Conservation (phyloP, 2,329 filamentous ascomycete species). For the Talaromyces sp. region DNA sequence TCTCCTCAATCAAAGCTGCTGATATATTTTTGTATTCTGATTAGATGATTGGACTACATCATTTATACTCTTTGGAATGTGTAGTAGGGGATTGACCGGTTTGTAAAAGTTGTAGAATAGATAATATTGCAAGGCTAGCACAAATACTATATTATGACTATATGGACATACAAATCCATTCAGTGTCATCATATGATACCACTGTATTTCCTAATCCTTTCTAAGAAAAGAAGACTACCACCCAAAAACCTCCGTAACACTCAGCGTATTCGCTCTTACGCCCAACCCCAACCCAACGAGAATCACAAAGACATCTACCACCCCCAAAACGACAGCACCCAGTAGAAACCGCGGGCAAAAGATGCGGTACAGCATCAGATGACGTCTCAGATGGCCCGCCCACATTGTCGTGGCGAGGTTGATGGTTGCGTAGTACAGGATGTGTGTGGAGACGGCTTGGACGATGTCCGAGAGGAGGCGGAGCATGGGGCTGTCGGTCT, state of each 20-base stretch:
- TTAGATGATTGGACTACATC: background rate
- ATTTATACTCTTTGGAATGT: background rate
- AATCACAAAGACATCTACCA: slow-evolving; percentile 73
- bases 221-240: slow-evolving; percentile 47
- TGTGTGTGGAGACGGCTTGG: slow-evolving; percentile 68
- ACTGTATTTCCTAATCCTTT: too few species aligned
- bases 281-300: slow-evolving; percentile 66
- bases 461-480: slow-evolving; percentile 65
- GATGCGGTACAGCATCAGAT: slow-evolving; percentile 94
- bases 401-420: slow-evolving; percentile 84
- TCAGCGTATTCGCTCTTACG: slow-evolving; percentile 70
- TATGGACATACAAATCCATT: background rate
- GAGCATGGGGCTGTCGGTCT: slow-evolving; percentile 23
- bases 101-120: background rate
- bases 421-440: slow-evolving; percentile 78
- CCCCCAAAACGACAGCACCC: slow-evolving; percentile 65
- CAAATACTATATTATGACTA: background rate
- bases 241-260: slow-evolving; percentile 85
- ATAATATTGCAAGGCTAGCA: background rate
- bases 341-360: slow-evolving; percentile 91
- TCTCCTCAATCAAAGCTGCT: background rate
- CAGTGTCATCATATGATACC: background rate
- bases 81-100: background rate
- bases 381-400: slow-evolving; percentile 80
- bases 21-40: background rate